These are phyloP conservation scores for Raddia distichophylla DNA, from an alignment of 176 grass and related monocot genomes.

Conservation along the genomic window DNA sequence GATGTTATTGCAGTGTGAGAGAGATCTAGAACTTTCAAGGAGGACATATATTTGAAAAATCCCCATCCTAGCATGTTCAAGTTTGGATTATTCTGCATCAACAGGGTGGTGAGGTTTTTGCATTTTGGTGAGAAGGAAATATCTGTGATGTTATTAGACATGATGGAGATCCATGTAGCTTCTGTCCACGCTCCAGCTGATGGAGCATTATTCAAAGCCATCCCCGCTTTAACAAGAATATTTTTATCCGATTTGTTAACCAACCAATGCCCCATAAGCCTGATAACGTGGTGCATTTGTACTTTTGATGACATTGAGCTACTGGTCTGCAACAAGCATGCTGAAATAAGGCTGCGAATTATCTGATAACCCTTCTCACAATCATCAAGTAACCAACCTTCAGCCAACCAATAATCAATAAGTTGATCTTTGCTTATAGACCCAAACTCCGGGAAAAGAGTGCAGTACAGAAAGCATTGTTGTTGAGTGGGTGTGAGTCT, in stretches of 20 bases:
- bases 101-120: slow-evolving; percentile 51
- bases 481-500: slow-evolving; percentile 49
- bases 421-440: slow-evolving; percentile 66
- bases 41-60: slow-evolving; percentile 62
- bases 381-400: slow-evolving; percentile 47
- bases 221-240: slow-evolving; percentile 58
- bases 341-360: slow-evolving; percentile 50
- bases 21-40: slow-evolving; percentile 81
- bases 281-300: slow-evolving; percentile 72
- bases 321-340: slow-evolving; percentile 62
- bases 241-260: slow-evolving; percentile 30
- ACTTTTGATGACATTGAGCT: slow-evolving; percentile 55
- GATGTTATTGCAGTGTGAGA: slow-evolving; percentile 64
- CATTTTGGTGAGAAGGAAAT: slow-evolving; percentile 58
- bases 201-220: slow-evolving; percentile 55
- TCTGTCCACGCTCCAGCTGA: slow-evolving; percentile 35
- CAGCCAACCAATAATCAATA: slow-evolving; percentile 70
- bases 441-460: slow-evolving; percentile 66
- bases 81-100: slow-evolving; percentile 75
- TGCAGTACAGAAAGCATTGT: slow-evolving; percentile 72
- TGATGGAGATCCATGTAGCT: slow-evolving; percentile 64
- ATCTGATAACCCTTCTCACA: slow-evolving; percentile 41
- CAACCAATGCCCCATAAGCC: slow-evolving; percentile 51
- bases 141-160: slow-evolving; percentile 69
- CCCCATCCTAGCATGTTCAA: slow-evolving; percentile 47